Evolutionary conservation across 768 basidiomycete genomes (phyloP).

Genomic region (Lactarius indigo): DNA sequence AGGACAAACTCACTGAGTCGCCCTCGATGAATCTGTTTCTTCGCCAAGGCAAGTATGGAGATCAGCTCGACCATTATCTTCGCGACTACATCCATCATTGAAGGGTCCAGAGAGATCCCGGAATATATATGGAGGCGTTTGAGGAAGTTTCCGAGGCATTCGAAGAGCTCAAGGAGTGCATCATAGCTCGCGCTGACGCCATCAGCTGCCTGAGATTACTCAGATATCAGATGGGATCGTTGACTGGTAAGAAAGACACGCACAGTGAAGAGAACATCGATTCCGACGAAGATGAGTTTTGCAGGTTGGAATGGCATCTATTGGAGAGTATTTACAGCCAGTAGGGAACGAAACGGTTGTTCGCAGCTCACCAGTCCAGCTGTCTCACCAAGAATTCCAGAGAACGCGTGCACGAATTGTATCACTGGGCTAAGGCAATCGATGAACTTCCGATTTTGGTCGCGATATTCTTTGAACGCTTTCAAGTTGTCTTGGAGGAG

Average conservation of each 20-base stretch:
- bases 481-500: background rate
- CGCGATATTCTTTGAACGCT: background rate
- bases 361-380: background rate
- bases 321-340: background rate
- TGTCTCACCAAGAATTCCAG: background rate
- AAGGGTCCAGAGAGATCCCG: background rate
- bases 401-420: background rate
- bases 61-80: constrained; percentile 10
- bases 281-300: background rate
- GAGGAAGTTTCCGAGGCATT: constrained; percentile 5
- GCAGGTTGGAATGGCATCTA: background rate
- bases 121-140: constrained; percentile 1
- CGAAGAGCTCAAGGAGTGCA: constrained; percentile 11
- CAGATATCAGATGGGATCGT: background rate
- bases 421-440: background rate
- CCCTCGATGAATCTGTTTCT: constrained; percentile 4
- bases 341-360: background rate
- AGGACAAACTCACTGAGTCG: constrained; percentile 1
- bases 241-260: background rate
- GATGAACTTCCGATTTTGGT: constrained; percentile 1
- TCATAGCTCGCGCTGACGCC: constrained; percentile 11
- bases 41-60: constrained; percentile 5
- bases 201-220: background rate
- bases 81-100: constrained; percentile 3
- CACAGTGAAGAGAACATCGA: constrained; percentile 4